Percentiles rank a stretch among this genome's conserved stretches.
These are phyloP conservation scores for Candida tibetensis DNA, from an alignment of 805 yeast genomes.

Conservation along the genomic window DNA sequence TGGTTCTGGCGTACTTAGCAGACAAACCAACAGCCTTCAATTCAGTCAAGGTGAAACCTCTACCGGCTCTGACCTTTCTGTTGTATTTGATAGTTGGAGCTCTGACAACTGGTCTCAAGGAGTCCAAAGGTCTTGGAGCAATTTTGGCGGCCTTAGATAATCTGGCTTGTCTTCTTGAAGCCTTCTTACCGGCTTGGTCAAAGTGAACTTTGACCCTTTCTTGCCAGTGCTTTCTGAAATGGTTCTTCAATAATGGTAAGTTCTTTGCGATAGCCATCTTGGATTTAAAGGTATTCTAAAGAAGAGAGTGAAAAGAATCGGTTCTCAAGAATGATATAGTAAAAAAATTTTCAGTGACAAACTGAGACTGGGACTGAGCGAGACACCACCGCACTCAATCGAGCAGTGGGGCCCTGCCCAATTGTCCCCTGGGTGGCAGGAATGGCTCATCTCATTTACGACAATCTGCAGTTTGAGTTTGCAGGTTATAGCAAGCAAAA, in stretches of 20 bases:
- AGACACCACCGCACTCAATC: neutral
- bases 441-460: neutral
- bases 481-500: conserved; percentile 2
- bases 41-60: conserved; percentile 98
- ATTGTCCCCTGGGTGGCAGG: too few species aligned
- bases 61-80: conserved; percentile 99
- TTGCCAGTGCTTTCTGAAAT: conserved; percentile 99
- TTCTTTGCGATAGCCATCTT: conserved; percentile 92
- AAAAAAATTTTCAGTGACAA: conserved; percentile 14
- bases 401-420: neutral
- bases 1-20: conserved; percentile 91
- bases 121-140: conserved; percentile 98
- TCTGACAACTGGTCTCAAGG: conserved; percentile 96
- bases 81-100: conserved; percentile 98
- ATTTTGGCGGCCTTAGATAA: conserved; percentile 87
- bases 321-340: neutral
- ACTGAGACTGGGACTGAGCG: conserved; percentile 2
- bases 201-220: conserved; percentile 99
- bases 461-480: neutral
- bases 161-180: conserved; percentile 93
- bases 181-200: conserved; percentile 99
- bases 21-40: conserved; percentile 95
- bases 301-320: conserved; percentile 11
- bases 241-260: conserved; percentile 98
- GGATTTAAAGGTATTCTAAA: conserved; percentile 10